Base-by-base conservation (phyloP, 2,329 filamentous ascomycete species). In the Thelonectria blattea region DNA sequence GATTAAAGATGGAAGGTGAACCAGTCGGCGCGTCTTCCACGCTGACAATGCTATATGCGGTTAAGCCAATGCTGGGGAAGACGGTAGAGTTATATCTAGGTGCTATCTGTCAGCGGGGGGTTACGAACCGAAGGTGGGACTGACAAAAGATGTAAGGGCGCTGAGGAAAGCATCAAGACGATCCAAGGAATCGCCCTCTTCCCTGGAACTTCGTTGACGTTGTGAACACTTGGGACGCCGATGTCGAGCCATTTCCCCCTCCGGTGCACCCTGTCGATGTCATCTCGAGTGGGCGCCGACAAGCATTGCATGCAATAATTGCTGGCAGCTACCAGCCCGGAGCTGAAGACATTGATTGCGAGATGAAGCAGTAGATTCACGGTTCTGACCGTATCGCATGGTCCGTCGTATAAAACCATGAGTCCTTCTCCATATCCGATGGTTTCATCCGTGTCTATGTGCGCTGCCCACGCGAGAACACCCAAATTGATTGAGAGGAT, bases 221-320 rank as follows among this genome's bases (percentile, higher is more conserved):
- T 53, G 17, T 37, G 41, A n/a, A 37, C 14, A 15, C 51, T 43
- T 4, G 39, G 50, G 11, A 52, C 24, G 3, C 50, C 50, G 18
- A 52, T 52, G 9, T 52, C 50, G 4, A 52, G 5, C 50, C 50
- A 52, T 30, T 17, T 30, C 3, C 39, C 39, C 17, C 43, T 45
- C 8, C 14, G 11, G 18, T 52, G 50, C 7, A 20, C 14, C 12
- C 18, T 43, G 24, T 52, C 37, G 1, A 43, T 3, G 30, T 52
- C 39, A 17, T 45, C 5, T 8, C 37, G 37, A 3, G 50, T 52
- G 7, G 50, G 50, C 3, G 50, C 37, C 5, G 50, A 43, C n/a
- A 52, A 20, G 24, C 50, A 52, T 12, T 52, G 50, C 50, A 52
- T 52, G 24, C 22, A 43, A 45, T 52, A 52, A 32, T 52, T 52